Conservation (phyloP, 208 protist species). For the Naegleria lovaniensis region DNA sequence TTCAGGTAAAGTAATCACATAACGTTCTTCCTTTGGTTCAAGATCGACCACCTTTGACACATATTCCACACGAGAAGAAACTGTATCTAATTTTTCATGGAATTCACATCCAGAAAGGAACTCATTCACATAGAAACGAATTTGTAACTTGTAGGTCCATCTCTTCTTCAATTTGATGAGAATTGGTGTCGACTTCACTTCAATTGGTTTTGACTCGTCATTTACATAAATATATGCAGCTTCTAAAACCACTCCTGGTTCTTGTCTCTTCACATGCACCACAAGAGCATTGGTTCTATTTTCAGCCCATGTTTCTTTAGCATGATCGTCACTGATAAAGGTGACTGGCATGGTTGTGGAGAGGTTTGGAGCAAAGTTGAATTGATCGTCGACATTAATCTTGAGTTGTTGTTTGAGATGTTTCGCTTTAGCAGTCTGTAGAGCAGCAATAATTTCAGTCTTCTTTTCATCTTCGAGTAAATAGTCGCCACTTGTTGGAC, state of each 20-base stretch:
- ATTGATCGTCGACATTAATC: conserved; percentile 19
- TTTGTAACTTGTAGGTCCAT: conserved; percentile 8
- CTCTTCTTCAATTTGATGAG: background rate
- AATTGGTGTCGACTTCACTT: background rate
- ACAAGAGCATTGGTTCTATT: background rate
- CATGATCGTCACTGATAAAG: background rate
- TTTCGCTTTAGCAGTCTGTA: background rate
- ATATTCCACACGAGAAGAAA: background rate
- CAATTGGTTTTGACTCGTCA: background rate
- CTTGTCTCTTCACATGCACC: background rate
- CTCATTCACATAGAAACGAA: conserved; percentile 12
- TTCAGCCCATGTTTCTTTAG: background rate
- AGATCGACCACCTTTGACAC: background rate
- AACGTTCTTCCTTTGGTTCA: conserved; percentile 4
- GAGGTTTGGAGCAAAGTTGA: background rate
- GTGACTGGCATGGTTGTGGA: background rate
- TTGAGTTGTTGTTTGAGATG: background rate
- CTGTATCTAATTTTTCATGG: conserved; percentile 11
- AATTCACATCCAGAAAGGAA: background rate
- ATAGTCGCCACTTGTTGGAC: background rate
- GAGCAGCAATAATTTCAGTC: conserved; percentile 15
- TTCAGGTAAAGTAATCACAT: conserved; percentile 7
- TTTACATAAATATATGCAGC: background rate
- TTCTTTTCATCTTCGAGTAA: conserved; percentile 15
- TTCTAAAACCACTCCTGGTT: conserved; percentile 1